These are phyloP conservation scores for Teunomyces tritomae DNA, from an alignment of 805 yeast genomes.

Conservation along the genomic window DNA sequence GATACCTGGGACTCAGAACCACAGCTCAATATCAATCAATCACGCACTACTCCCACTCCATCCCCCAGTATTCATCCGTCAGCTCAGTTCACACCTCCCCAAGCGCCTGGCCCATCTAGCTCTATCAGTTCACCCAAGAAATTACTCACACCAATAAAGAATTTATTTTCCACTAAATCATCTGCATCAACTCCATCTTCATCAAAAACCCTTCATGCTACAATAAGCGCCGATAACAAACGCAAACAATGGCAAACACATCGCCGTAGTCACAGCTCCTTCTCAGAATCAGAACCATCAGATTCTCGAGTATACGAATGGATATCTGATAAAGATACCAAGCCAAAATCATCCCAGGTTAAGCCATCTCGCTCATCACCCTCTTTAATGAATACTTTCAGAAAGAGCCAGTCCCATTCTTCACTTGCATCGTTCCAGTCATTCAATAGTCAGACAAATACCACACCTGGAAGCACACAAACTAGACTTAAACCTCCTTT, in stretches of 20 bases:
- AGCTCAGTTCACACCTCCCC: constrained; percentile 9
- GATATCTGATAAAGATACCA: background rate
- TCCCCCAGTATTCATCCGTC: constrained; percentile 5
- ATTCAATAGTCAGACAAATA: constrained; percentile 1
- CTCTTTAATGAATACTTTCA: background rate
- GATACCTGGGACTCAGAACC: constrained; percentile 8
- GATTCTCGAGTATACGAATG: background rate
- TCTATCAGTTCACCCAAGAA: constrained; percentile 22
- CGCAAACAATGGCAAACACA: constrained; percentile 6
- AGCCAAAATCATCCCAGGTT: background rate
- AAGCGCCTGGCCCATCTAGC: background rate
- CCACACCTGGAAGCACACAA: background rate
- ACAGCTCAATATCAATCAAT: background rate
- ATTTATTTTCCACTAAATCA: constrained; percentile 17
- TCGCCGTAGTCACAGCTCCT: constrained; percentile 9
- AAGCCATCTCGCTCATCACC: constrained; percentile 2
- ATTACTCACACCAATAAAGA: constrained; percentile 26
- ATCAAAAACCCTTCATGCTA: constrained; percentile 5
- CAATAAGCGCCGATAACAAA: background rate
- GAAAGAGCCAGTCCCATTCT: constrained; percentile 5
- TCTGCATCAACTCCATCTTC: constrained; percentile 7
- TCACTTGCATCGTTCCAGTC: constrained; percentile 6
- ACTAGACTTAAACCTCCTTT: constrained; percentile 6
- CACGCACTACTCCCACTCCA: constrained; percentile 5
- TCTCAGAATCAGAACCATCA: constrained; percentile 3